Conservation (phyloP, 2,329 filamentous ascomycete species). For the Stagonosporopsis chrysanthemi region DNA sequence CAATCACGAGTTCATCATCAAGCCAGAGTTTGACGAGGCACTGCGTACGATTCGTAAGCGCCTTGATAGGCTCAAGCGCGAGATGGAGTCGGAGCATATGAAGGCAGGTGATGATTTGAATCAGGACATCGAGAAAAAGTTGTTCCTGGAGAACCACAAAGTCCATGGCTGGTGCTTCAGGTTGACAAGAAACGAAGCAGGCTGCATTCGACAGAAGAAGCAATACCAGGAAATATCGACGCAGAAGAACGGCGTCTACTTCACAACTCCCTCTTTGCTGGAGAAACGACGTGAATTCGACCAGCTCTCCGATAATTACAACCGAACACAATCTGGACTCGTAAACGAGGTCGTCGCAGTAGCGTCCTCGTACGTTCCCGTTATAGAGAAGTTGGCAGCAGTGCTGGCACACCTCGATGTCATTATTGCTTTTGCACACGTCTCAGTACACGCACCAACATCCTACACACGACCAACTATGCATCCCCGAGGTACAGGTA, state of each 20-base stretch:
- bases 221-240: conserved; percentile 95
- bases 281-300: conserved; percentile 88
- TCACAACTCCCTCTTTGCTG: conserved; percentile 85
- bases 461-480: conserved; percentile 92
- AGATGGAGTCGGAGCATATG: conserved; percentile 84
- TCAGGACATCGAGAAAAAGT: conserved; percentile 97
- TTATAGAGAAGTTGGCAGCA: conserved; percentile 86
- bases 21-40: conserved; percentile 93
- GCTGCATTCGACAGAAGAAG: conserved; percentile 89
- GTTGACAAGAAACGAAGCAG: conserved; percentile 86
- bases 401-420: conserved; percentile 94
- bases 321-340: conserved; percentile 88
- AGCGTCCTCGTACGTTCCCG: conserved; percentile 91
- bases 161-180: conserved; percentile 97
- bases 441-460: conserved; percentile 89
- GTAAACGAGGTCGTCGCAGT: conserved; percentile 93
- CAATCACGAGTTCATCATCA: conserved; percentile 98
- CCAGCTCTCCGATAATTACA: conserved; percentile 92
- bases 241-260: conserved; percentile 98
- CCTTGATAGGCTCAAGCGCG: conserved; percentile 80
- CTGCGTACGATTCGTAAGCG: conserved; percentile 89
- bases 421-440: conserved; percentile 91
- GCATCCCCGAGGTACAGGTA: conserved; percentile 84
- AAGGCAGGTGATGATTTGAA: conserved; percentile 80
- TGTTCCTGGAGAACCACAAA: conserved; percentile 95